Conservation (phyloP, 2,329 filamentous ascomycete species). For the Coniochaeta sp. region DNA sequence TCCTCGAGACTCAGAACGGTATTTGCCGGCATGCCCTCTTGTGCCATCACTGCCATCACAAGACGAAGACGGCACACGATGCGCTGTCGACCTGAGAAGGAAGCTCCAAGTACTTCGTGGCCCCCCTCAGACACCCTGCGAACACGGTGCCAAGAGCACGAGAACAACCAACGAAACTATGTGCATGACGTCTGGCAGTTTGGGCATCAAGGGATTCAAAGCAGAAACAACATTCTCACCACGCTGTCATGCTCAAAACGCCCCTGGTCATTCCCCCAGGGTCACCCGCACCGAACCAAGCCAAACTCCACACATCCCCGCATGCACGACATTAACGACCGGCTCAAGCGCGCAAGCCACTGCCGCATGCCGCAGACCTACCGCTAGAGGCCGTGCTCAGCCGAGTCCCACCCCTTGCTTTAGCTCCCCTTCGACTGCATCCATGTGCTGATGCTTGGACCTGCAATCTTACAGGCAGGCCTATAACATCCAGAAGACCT, state of each 20-base stretch:
- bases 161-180: background rate
- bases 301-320: background rate
- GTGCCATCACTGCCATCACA: background rate
- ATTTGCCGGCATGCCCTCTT: background rate
- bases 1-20: too few species aligned
- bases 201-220: constrained; percentile 1
- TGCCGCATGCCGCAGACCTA: background rate
- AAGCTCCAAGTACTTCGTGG: background rate
- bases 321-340: constrained; percentile 1
- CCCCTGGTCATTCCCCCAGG: background rate
- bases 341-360: constrained; percentile 3
- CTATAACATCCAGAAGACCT: background rate
- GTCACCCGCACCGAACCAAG: constrained; percentile 1
- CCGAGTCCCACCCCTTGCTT: background rate
- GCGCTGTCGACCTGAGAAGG: background rate
- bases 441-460: background rate
- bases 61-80: background rate
- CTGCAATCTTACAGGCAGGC: background rate
- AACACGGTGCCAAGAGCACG: background rate
- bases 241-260: background rate
- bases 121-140: background rate
- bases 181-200: background rate
- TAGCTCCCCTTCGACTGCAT: background rate
- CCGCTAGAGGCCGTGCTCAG: background rate
- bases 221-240: background rate